Evolutionary conservation across 1,284 basidiomycete genomes (phyloP).

Genomic region (Trichosporon asahii): DNA sequence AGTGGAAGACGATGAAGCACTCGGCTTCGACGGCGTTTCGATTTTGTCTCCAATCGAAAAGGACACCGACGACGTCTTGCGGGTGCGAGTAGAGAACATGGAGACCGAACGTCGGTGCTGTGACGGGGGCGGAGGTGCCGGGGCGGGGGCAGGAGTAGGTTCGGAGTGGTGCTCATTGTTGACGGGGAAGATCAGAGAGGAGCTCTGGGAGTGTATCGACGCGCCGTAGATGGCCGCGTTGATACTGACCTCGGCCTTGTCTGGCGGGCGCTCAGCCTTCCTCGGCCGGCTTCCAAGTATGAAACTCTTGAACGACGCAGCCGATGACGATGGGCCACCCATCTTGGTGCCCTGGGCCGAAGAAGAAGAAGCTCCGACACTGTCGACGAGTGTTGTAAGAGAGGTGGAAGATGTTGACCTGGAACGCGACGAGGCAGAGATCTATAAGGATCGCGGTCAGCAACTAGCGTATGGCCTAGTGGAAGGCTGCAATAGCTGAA

Average conservation of each 20-base stretch:
- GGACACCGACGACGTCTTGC: background rate
- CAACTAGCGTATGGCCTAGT: background rate
- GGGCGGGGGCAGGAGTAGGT: background rate
- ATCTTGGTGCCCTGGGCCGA: background rate
- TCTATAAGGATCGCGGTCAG: slow-evolving; percentile 4
- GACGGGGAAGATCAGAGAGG: background rate
- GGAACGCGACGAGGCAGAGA: background rate
- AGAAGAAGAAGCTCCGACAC: background rate
- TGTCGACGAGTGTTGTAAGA: background rate
- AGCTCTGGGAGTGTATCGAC: background rate
- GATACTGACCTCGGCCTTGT: slow-evolving; percentile 7
- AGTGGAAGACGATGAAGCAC: background rate
- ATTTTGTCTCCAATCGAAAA: slow-evolving; percentile 5
- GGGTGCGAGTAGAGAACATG: background rate
- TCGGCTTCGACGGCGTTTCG: background rate
- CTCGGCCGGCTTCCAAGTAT: background rate
- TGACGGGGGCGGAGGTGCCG: background rate
- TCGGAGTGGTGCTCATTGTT: background rate
- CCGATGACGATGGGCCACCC: background rate
- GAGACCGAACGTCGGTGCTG: background rate
- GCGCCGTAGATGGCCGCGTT: slow-evolving; percentile 6
- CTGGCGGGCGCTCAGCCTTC: background rate
- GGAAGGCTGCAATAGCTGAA: background rate
- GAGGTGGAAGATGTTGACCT: background rate
- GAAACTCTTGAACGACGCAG: background rate